These are phyloP conservation scores for Melampsora allii-populina DNA, from an alignment of 1,284 basidiomycete species.

Conservation along the genomic window DNA sequence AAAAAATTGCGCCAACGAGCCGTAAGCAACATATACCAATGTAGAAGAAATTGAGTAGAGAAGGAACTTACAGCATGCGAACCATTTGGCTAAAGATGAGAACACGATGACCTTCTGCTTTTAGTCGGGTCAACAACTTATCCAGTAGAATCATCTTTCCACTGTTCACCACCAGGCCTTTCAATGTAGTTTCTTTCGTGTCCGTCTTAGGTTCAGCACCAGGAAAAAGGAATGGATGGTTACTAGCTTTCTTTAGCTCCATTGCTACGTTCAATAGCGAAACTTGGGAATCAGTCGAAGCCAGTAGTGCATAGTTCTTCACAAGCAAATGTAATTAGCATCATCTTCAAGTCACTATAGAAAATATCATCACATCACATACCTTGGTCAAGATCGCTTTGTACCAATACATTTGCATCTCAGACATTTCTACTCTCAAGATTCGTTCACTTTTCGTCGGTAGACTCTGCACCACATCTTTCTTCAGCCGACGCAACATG, in stretches of 20 bases:
- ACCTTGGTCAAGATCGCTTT: constrained; percentile 98
- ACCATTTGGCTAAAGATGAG: constrained; percentile 88
- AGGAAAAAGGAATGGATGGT: constrained; percentile 97
- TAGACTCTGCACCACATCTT: constrained; percentile 93
- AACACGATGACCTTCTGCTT: constrained; percentile 56
- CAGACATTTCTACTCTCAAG: constrained; percentile 94
- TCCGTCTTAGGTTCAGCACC: constrained; percentile 80
- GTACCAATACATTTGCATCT: constrained; percentile 96
- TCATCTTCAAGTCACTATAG: not conserved
- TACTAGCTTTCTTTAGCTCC: constrained; percentile 57
- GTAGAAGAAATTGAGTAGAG: not conserved
- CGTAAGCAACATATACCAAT: not conserved
- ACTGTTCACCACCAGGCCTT: constrained; percentile 55
- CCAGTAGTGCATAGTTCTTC: constrained; percentile 12
- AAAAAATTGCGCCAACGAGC: not conserved
- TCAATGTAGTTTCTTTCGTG: constrained; percentile 67
- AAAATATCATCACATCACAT: constrained; percentile 52
- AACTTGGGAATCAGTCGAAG: constrained; percentile 42
- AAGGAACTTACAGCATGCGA: constrained; percentile 66
- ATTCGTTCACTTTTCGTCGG: constrained; percentile 99
- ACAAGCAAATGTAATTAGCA: not conserved
- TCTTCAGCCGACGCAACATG: constrained; percentile 93
- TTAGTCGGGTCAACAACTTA: constrained; percentile 55
- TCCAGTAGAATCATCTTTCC: constrained; percentile 58
- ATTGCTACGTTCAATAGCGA: constrained; percentile 52